Conservation (phyloP, 805 yeast genomes). For the Candida succiphila region DNA sequence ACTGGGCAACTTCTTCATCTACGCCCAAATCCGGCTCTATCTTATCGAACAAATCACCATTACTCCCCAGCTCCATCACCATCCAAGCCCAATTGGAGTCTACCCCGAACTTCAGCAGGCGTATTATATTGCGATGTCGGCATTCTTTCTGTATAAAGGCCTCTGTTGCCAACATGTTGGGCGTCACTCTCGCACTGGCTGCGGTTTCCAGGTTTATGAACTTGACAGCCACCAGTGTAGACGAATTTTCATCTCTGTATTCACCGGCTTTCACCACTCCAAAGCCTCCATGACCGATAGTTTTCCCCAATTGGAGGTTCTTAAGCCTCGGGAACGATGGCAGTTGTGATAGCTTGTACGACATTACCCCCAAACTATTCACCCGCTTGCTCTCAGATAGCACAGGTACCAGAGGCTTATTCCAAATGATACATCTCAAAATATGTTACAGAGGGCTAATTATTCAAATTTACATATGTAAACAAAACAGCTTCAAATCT, state of each 20-base stretch:
- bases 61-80: constrained; percentile 57
- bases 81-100: constrained; percentile 53
- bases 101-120: constrained; percentile 42
- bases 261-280: constrained; percentile 49
- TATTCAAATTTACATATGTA: too few relatives aligned
- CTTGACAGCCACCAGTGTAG: constrained; percentile 44
- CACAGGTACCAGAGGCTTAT: too few relatives aligned
- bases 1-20: constrained; percentile 54
- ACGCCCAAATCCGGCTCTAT: constrained; percentile 71
- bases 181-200: constrained; percentile 18
- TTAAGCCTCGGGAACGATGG: constrained; percentile 39
- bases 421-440: too few relatives aligned
- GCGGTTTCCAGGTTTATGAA: constrained; percentile 34
- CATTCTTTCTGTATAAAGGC: constrained; percentile 50
- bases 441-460: too few relatives aligned
- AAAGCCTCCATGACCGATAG: constrained; percentile 62
- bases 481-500: too few relatives aligned
- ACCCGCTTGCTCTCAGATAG: too few relatives aligned
- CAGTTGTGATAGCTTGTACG: constrained; percentile 33
- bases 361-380: too few relatives aligned
- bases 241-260: constrained; percentile 23
- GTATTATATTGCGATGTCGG: constrained; percentile 51
- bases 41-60: constrained; percentile 73
- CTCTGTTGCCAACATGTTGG: constrained; percentile 37
- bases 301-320: constrained; percentile 35